Base-by-base conservation (phyloP, 2,329 filamentous ascomycete species). In the Claviceps maximensis region DNA sequence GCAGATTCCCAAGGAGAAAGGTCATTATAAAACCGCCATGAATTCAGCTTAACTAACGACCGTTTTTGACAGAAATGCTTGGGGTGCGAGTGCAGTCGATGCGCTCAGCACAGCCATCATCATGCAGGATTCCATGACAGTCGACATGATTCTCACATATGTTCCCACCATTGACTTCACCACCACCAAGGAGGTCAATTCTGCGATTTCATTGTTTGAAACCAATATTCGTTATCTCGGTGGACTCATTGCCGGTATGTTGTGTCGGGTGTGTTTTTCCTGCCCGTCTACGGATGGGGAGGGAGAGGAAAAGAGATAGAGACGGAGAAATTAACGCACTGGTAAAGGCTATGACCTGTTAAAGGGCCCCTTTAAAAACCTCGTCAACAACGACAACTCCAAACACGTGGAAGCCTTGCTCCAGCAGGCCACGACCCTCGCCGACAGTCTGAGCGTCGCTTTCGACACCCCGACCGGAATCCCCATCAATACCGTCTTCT, bases 211-310 rank as follows among this genome's bases (percentile, higher is more conserved):
- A 33, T 68, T 95, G 9, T 95, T 95, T 62, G 89, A 95, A 68
- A 94, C 88, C 0, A 95, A 88, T 0, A 95, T 95, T 62, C 83
- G 89, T 27, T 95, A 95, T 61, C 71, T 95, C 1, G 89, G 81
- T 9, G 89, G 89, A 19, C 74, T 95, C 60, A 63, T 95, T 7
- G 86, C 88, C 2, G 87, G 83, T 78, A 58, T 8, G 59, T 44
- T 44, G 38, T 41, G 27, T 8, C 4, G 4, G 4, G 8, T 29
- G 27, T 8, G 27, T 4, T 29, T 8, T 29, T 29, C 27, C 8
- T 29, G 4, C 4, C 27, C 27, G 8, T 29, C 27, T 8, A 29
- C 27, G 7, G 19, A 41, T 5, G 5, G 38, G 17, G 2, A 40
- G 6, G 33, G 8, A n/a, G 36, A 40, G n/a, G 17, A n/a, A 19